Evolutionary conservation across 495 filamentous ascomycete genomes (phyloP).

Genomic region (Oidiodendron maius): DNA sequence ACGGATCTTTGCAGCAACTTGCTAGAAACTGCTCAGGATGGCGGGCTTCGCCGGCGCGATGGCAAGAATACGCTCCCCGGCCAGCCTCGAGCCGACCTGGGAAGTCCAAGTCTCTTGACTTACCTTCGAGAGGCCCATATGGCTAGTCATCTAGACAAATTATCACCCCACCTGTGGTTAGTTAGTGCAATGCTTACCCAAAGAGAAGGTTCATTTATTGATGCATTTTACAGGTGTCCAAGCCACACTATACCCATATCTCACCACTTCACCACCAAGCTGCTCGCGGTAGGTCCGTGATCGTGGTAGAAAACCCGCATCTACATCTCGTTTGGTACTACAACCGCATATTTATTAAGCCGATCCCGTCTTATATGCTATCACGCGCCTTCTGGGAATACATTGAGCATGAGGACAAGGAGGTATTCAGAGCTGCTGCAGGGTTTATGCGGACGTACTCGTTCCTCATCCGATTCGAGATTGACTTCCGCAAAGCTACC

Average conservation of each 20-base stretch:
- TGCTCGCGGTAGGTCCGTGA: slow-evolving; percentile 35
- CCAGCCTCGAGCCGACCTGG: neutral
- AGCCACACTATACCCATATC: slow-evolving; percentile 18
- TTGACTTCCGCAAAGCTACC: slow-evolving; percentile 34
- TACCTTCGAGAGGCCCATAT: neutral
- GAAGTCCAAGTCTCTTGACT: neutral
- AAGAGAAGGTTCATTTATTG: too few species aligned
- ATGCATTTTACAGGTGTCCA: too few species aligned
- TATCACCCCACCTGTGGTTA: neutral
- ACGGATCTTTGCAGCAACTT: too few species aligned
- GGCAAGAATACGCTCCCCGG: too few species aligned
- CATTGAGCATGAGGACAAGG: neutral
- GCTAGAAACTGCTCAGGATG: too few species aligned
- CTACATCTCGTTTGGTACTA: slow-evolving; percentile 54
- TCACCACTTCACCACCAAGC: slow-evolving; percentile 34
- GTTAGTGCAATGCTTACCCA: too few species aligned
- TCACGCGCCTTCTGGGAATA: slow-evolving; percentile 37
- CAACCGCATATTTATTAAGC: slow-evolving; percentile 49
- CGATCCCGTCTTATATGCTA: slow-evolving; percentile 47
- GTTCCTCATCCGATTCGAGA: slow-evolving; percentile 29
- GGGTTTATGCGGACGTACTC: slow-evolving; percentile 38
- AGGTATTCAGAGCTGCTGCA: slow-evolving; percentile 18
- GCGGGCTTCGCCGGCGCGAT: too few species aligned
- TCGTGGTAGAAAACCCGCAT: slow-evolving; percentile 39
- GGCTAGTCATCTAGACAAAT: neutral